These are phyloP conservation scores for Aspergillus terreus DNA, from an alignment of 2,329 filamentous ascomycete species.

Conservation along the genomic window DNA sequence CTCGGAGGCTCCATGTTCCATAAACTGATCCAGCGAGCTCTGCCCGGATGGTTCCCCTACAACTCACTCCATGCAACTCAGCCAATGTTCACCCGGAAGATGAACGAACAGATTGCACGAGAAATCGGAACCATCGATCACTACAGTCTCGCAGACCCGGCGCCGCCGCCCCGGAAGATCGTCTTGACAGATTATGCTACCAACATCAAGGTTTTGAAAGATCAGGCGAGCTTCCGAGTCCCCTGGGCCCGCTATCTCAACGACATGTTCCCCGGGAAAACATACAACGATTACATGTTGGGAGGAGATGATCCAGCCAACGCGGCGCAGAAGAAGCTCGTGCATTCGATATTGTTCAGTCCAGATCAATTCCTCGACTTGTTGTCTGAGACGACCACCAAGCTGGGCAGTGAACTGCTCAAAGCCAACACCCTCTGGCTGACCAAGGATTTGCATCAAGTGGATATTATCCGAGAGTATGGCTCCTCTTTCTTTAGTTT, in stretches of 20 bases:
- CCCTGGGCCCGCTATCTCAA: conserved; percentile 19
- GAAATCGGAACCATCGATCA: conserved; percentile 16
- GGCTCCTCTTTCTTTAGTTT: background rate
- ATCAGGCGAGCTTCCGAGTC: conserved; percentile 21
- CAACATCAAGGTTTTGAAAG: conserved; percentile 16
- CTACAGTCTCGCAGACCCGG: conserved; percentile 17
- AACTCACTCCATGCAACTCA: conserved; percentile 26
- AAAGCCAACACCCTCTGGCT: conserved; percentile 18
- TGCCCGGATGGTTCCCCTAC: conserved; percentile 24
- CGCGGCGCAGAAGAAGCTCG: conserved; percentile 14
- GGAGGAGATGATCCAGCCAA: conserved; percentile 16
- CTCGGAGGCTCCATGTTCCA: conserved; percentile 28
- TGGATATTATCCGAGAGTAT: conserved; percentile 23
- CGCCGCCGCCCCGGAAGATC: conserved; percentile 15
- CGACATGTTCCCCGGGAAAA: conserved; percentile 17
- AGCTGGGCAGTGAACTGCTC: conserved; percentile 17
- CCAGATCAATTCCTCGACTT: conserved; percentile 17
- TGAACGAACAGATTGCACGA: conserved; percentile 22
- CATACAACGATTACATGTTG: conserved; percentile 16
- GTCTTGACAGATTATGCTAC: conserved; percentile 16
- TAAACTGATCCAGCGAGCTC: conserved; percentile 26
- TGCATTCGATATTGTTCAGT: conserved; percentile 17
- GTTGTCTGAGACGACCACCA: conserved; percentile 12
- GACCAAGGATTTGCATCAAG: conserved; percentile 16
- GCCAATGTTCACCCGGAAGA: conserved; percentile 25